Evolutionary conservation across 108 stramenopile species (phyloP), one percentile per base, ranked within the genome.

Genomic region (Cyclotella sp.): DNA sequence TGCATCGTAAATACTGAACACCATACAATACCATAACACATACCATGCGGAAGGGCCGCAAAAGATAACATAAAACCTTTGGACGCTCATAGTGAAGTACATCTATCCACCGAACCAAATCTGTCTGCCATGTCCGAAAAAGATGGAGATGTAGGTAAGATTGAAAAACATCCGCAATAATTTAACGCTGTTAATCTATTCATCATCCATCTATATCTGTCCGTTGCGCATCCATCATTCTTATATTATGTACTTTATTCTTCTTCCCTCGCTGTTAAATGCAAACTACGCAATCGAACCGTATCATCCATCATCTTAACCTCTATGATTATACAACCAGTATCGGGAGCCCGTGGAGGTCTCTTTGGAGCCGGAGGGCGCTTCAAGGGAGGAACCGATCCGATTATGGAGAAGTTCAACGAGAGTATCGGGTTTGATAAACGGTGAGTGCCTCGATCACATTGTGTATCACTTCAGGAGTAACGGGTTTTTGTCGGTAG

Each of bases 321-420:
- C n/a, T 27, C 34, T 13, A 30, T 41, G 16, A 39, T 14, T 0
- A 9, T 63, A 24, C 5, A 12, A 64, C 9, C 67, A 68, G 67
- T 34, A 52, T 34, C 84, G 11, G 90, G 90, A 69, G 94, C 92
- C 47, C 92, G 96, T 12, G 96, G 96, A n/a, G 93, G 96, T 28
- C 83, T 96, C 57, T 96, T 96, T 78, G 96, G 92, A 46, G 90
- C 91, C 26, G 99, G 99, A 51, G 99, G 99, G 9, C 86, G 98
- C 9, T 99, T 99, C 91, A 90, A 94, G 74, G 97, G 94, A 24
- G 96, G 93, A 44, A 96, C 95, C n/a, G 99, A 99, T 73, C 98
- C 98, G 22, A 93, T 98, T 84, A 98, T 99, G 98, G 99, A 99
- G 76, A 97, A 98, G 73, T 99, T 99, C 81, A 99, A 99, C 79